Percentiles rank a stretch among this genome's conserved stretches.
phyloP scores from a whole-genome alignment of 176 grass and related monocot genomes.

The Oryza longistaminata region DNA sequence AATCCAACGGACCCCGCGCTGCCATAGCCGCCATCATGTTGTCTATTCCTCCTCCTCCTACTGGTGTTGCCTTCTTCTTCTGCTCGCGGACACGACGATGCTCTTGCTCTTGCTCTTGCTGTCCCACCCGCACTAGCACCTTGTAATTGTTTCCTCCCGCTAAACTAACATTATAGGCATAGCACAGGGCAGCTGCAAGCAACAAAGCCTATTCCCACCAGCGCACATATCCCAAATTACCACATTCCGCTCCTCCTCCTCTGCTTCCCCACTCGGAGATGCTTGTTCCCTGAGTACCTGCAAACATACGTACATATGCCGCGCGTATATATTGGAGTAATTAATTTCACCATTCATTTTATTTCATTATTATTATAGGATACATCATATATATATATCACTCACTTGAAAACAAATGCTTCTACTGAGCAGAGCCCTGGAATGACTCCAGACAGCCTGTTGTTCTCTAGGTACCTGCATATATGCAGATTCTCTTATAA shows the following conservation, averaged over 20 bases:
- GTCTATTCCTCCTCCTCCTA: neutral
- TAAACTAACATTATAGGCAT: neutral
- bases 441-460: conserved; percentile 66
- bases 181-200: conserved; percentile 43
- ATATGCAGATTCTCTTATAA: neutral
- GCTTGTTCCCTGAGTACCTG: conserved; percentile 60
- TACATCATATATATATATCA: too few species aligned
- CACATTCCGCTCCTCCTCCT: conserved; percentile 45
- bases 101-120: neutral
- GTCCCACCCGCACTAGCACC: neutral
- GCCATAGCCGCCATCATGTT: conserved; percentile 9
- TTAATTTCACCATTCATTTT: too few species aligned
- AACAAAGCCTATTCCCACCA: conserved; percentile 56
- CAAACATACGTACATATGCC: neutral
- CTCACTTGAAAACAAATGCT: conserved; percentile 60
- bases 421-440: conserved; percentile 63
- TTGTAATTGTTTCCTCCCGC: conserved; percentile 35
- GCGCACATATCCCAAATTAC: conserved; percentile 55
- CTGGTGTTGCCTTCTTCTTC: neutral
- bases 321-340: too few species aligned
- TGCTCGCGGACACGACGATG: neutral
- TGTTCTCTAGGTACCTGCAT: conserved; percentile 53
- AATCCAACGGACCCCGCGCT: conserved; percentile 42
- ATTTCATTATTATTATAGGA: too few species aligned
- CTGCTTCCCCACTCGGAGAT: conserved; percentile 50